A percentile compares a stretch with the other conserved stretches of the same genome.
Conservation (phyloP, 805 yeast genomes). For the Pichia deserticola region DNA sequence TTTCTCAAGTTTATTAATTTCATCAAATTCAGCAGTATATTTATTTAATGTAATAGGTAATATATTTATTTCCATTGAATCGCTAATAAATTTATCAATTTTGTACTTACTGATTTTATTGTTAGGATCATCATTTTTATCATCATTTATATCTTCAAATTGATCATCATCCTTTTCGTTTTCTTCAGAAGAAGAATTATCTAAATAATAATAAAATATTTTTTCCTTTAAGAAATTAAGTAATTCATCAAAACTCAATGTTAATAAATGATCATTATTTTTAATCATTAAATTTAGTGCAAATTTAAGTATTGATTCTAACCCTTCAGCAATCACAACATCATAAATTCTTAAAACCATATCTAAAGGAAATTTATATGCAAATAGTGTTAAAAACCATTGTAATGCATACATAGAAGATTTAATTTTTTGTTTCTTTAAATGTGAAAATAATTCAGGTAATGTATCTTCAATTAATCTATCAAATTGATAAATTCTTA, state of each 20-base stretch:
- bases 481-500: constrained; percentile 84
- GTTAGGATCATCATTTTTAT: constrained; percentile 13
- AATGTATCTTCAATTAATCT: constrained; percentile 69
- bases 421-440: constrained; percentile 77
- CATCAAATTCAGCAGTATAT: constrained; percentile 67
- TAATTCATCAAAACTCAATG: constrained; percentile 67
- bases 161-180: not conserved
- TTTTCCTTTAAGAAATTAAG: constrained; percentile 72
- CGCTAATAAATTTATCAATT: constrained; percentile 67
- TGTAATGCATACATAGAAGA: constrained; percentile 97
- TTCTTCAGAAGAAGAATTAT: constrained; percentile 6
- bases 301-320: constrained; percentile 78
- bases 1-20: constrained; percentile 59
- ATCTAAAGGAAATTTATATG: constrained; percentile 87
- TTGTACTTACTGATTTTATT: constrained; percentile 37
- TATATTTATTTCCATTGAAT: constrained; percentile 67
- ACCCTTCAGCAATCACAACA: constrained; percentile 83
- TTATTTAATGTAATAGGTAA: constrained; percentile 66
- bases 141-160: constrained; percentile 4
- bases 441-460: constrained; percentile 69
- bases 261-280: constrained; percentile 52
- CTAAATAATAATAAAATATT: constrained; percentile 60
- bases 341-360: constrained; percentile 86
- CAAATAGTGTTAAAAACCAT: constrained; percentile 94
- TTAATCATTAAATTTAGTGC: constrained; percentile 72